Evolutionary conservation across 2,329 filamentous ascomycete genomes (phyloP).

Genomic region (Monosporascus sp.): DNA sequence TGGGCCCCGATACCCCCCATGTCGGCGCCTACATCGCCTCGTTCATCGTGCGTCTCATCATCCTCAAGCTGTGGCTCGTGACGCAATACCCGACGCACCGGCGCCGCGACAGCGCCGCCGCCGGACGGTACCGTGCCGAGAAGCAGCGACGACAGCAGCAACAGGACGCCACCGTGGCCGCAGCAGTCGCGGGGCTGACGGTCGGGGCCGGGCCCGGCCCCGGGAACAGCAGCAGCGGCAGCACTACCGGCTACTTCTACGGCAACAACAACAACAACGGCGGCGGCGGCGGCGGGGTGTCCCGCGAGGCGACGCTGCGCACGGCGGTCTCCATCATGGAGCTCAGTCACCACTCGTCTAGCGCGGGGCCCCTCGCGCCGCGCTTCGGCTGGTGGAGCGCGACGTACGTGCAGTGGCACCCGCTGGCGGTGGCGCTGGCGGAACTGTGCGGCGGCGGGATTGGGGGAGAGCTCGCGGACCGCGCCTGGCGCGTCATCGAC

Average conservation of each 20-base stretch:
- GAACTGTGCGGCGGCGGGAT: conserved; percentile 45
- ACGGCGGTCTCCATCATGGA: conserved; percentile 44
- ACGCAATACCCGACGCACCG: conserved; percentile 40
- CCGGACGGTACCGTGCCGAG: conserved; percentile 16
- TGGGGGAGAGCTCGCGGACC: conserved; percentile 39
- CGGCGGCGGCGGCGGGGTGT: conserved; percentile 17
- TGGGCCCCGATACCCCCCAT: conserved; percentile 27
- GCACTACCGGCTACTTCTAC: not conserved
- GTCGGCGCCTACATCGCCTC: conserved; percentile 33
- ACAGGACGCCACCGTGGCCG: not conserved
- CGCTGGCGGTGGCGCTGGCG: conserved; percentile 46
- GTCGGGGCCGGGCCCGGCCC: not conserved
- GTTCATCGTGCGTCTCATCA: conserved; percentile 35
- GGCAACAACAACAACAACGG: not conserved
- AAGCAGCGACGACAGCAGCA: not conserved
- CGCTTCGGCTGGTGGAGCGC: conserved; percentile 44
- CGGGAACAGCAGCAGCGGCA: conserved; percentile 1
- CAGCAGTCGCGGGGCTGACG: not conserved
- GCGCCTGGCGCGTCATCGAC: conserved; percentile 46
- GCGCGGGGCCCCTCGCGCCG: conserved; percentile 27
- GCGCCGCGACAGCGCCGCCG: conserved; percentile 15
- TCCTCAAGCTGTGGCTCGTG: conserved; percentile 41
- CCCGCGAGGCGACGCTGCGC: conserved; percentile 38
- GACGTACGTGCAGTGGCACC: conserved; percentile 51
- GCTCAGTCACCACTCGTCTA: conserved; percentile 26